phyloP scores from a whole-genome alignment of 108 stramenopile species.

The Cylindrotheca closterium region DNA sequence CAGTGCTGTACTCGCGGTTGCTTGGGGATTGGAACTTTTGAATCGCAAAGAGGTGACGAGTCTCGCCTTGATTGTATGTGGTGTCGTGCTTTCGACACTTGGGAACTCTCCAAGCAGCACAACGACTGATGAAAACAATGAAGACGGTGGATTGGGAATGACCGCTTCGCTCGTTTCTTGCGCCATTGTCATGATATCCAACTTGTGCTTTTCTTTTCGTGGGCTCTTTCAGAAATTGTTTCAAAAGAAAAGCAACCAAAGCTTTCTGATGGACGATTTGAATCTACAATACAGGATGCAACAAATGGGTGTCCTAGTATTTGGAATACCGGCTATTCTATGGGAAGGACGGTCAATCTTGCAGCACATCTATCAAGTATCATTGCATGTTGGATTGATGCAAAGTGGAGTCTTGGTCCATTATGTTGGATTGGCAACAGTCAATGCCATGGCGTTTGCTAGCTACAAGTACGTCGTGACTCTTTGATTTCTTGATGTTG shows the following conservation, averaged over 20 bases:
- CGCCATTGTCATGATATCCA: slow-evolving; percentile 66
- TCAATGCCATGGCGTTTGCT: slow-evolving; percentile 78
- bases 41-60: slow-evolving; percentile 43
- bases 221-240: slow-evolving; percentile 83
- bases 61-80: slow-evolving; percentile 57
- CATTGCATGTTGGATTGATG: neutral
- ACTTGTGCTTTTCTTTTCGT: slow-evolving; percentile 84
- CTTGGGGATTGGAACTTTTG: slow-evolving; percentile 67
- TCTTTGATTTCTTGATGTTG: neutral
- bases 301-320: slow-evolving; percentile 53
- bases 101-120: slow-evolving; percentile 12
- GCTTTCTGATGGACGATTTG: slow-evolving; percentile 5
- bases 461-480: slow-evolving; percentile 58
- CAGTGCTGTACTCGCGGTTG: slow-evolving; percentile 59
- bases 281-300: slow-evolving; percentile 82
- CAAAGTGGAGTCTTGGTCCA: neutral
- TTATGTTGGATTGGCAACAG: slow-evolving; percentile 39
- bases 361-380: slow-evolving; percentile 28
- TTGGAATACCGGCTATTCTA: slow-evolving; percentile 8
- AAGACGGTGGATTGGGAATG: neutral
- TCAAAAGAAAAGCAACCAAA: slow-evolving; percentile 17
- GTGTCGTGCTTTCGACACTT: slow-evolving; percentile 66
- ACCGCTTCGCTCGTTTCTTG: slow-evolving; percentile 31
- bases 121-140: neutral
- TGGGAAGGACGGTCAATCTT: neutral